Evolutionary conservation across 768 basidiomycete genomes (phyloP).

Genomic region (Mrakia hoshinonis): DNA sequence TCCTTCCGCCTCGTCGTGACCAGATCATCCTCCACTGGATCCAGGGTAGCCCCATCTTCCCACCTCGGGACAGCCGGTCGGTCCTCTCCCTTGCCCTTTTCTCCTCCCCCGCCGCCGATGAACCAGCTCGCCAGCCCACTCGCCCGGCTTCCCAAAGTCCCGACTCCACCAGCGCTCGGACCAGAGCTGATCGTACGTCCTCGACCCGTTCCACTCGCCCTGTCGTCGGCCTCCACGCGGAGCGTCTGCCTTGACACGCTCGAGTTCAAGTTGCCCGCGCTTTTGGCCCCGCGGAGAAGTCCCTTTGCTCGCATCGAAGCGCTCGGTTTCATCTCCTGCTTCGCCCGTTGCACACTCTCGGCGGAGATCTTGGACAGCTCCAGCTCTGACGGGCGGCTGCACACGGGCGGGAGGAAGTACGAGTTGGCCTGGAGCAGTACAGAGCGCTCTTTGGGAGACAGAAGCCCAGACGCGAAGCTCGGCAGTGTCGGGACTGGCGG

Average conservation of each 20-base stretch:
- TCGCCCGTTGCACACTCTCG: background rate
- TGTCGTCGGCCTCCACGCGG: too few relatives aligned
- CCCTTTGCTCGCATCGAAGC: too few relatives aligned
- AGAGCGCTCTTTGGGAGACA: background rate
- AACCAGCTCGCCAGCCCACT: too few relatives aligned
- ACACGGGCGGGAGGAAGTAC: conserved; percentile 4
- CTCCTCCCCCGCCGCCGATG: too few relatives aligned
- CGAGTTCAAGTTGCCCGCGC: too few relatives aligned
- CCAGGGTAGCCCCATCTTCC: background rate
- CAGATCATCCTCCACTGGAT: background rate
- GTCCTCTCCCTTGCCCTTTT: background rate
- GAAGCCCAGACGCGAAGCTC: background rate
- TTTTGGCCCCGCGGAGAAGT: too few relatives aligned
- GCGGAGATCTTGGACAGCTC: background rate
- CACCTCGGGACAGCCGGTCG: background rate
- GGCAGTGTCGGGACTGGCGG: background rate
- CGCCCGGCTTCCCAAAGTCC: too few relatives aligned
- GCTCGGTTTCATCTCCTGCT: background rate
- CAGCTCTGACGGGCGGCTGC: background rate
- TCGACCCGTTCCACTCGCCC: too few relatives aligned
- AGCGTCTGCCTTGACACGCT: too few relatives aligned
- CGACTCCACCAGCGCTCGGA: too few relatives aligned
- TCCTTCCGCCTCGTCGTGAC: background rate
- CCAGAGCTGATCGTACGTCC: too few relatives aligned
- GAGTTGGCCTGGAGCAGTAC: background rate